phyloP scores from a whole-genome alignment of 306 rosid genomes.

The Ziziphus jujuba region DNA sequence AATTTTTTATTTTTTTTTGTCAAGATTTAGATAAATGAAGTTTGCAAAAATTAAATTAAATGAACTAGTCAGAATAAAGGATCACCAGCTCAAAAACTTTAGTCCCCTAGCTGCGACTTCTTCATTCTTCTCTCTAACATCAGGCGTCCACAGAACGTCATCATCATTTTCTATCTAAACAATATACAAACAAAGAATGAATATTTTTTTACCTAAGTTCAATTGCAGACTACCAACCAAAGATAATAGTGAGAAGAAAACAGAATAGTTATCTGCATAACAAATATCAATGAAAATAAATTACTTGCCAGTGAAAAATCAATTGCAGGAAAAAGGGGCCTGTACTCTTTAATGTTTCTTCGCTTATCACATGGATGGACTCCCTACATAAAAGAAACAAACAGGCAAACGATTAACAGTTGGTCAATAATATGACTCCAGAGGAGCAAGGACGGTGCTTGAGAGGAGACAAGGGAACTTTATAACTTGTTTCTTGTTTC shows the following conservation, averaged over 20 bases:
- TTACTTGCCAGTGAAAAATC: constrained; percentile 77
- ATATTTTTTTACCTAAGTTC: constrained; percentile 21
- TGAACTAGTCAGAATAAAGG: constrained; percentile 7
- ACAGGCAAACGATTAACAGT: constrained; percentile 8
- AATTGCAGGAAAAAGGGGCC: constrained; percentile 76
- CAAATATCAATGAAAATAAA: constrained; percentile 18
- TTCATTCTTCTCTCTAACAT: constrained; percentile 67
- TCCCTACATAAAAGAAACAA: constrained; percentile 56
- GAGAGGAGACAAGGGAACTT: too few species aligned
- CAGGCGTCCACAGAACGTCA: constrained; percentile 78
- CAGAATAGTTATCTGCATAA: constrained; percentile 5
- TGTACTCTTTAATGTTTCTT: constrained; percentile 70
- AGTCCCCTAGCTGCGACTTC: constrained; percentile 82
- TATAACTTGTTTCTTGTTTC: too few species aligned
- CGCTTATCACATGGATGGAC: constrained; percentile 94
- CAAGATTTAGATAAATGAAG: too few species aligned
- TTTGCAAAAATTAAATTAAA: neutral
- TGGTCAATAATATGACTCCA: neutral
- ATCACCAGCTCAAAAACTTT: constrained; percentile 78
- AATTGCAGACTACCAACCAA: constrained; percentile 16
- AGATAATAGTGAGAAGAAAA: constrained; percentile 7
- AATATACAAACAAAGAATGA: constrained; percentile 24
- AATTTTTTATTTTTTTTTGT: too few species aligned
- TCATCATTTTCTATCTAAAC: constrained; percentile 72
- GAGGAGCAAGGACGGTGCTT: too few species aligned